Evolutionary conservation across 495 filamentous ascomycete species (phyloP).

Genomic region (Amniculicola lignicola): DNA sequence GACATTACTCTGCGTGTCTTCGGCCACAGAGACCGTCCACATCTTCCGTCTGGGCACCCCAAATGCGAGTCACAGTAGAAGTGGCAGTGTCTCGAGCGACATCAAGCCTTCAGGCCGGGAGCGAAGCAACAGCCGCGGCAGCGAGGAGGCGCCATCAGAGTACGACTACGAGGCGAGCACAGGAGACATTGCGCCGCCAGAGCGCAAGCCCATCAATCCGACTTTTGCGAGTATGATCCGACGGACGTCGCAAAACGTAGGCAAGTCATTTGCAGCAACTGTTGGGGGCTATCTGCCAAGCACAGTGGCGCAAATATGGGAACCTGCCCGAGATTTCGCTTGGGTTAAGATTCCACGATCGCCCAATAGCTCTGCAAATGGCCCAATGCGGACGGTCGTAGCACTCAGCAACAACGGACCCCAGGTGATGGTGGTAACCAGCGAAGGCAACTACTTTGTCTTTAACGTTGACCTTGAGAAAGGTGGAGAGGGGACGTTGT

Average conservation of each 20-base stretch:
- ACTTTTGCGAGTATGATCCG: slow-evolving; percentile 85
- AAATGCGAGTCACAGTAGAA: slow-evolving; percentile 30
- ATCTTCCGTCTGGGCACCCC: slow-evolving; percentile 74
- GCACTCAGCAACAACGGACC: slow-evolving; percentile 91
- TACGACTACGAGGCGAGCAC: slow-evolving; percentile 31
- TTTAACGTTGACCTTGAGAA: slow-evolving; percentile 93
- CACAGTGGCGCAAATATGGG: slow-evolving; percentile 95
- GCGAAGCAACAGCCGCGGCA: slow-evolving; percentile 44
- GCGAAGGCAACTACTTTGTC: slow-evolving; percentile 90
- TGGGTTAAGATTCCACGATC: slow-evolving; percentile 87
- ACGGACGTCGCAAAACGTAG: slow-evolving; percentile 94
- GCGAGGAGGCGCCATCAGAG: slow-evolving; percentile 35
- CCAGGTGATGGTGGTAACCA: slow-evolving; percentile 97
- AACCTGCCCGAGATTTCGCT: slow-evolving; percentile 90
- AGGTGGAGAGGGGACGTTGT: slow-evolving; percentile 87
- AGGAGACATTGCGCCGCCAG: slow-evolving; percentile 20
- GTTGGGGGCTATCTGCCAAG: slow-evolving; percentile 88
- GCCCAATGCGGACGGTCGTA: slow-evolving; percentile 72
- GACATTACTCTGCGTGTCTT: slow-evolving; percentile 90
- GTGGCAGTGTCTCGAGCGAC: slow-evolving; percentile 39
- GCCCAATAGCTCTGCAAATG: slow-evolving; percentile 41
- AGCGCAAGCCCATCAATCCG: slow-evolving; percentile 36
- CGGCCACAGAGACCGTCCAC: slow-evolving; percentile 94
- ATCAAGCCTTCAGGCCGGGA: slow-evolving; percentile 36
- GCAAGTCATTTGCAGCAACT: slow-evolving; percentile 81